Evolutionary conservation across 1,284 basidiomycete species (phyloP).

Genomic region (Cryptococcus sp.): DNA sequence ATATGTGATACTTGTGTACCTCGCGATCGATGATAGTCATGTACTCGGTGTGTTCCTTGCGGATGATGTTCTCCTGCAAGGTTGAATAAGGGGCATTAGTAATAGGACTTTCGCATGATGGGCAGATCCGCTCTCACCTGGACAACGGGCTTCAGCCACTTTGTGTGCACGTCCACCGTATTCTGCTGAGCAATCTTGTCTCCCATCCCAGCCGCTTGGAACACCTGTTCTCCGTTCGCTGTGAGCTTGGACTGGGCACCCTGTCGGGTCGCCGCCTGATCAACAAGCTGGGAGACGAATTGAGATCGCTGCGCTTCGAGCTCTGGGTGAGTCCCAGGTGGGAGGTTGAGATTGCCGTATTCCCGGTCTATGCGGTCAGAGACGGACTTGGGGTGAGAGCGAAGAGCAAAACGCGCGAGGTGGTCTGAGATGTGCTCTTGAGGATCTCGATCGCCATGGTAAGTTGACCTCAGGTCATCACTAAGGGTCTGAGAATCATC

Average conservation of each 20-base stretch:
- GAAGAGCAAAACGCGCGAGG: neutral
- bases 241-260: constrained; percentile 6
- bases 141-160: constrained; percentile 41
- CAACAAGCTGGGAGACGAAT: neutral
- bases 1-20: constrained; percentile 45
- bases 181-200: constrained; percentile 22
- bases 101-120: neutral
- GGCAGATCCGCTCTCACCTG: constrained; percentile 29
- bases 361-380: too few relatives aligned
- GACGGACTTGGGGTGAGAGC: neutral
- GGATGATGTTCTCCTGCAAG: constrained; percentile 39
- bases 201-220: constrained; percentile 30
- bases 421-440: neutral
- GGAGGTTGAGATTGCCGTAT: too few relatives aligned
- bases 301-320: constrained; percentile 1
- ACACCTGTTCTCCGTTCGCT: constrained; percentile 21
- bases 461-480: neutral
- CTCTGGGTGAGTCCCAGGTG: neutral
- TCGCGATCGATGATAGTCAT: constrained; percentile 37
- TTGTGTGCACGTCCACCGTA: constrained; percentile 41
- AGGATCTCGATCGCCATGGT: neutral
- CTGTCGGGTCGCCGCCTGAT: neutral
- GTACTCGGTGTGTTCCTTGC: constrained; percentile 37
- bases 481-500: neutral
- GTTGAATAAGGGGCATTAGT: neutral